A percentile compares a stretch with the other conserved stretches of the same genome.
Conservation (phyloP, 2,329 filamentous ascomycete genomes). For the Aspergillus luchuensis region DNA sequence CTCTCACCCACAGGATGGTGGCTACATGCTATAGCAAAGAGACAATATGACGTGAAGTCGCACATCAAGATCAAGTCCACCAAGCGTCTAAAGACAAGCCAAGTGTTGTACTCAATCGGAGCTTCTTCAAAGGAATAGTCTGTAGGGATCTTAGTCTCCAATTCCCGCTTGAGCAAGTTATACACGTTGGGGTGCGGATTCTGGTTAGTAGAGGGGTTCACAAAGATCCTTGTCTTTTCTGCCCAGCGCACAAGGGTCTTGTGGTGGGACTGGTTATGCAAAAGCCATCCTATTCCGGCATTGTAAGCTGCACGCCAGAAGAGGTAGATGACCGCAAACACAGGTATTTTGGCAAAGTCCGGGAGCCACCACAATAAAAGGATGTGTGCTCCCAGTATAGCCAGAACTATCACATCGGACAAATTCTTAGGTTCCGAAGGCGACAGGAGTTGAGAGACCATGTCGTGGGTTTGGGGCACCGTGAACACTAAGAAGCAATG, state of each 20-base stretch:
- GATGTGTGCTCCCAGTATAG: slow-evolving; percentile 75
- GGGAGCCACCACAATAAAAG: slow-evolving; percentile 74
- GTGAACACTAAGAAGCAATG: slow-evolving; percentile 72
- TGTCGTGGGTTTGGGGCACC: slow-evolving; percentile 94
- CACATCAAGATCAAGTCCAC: slow-evolving; percentile 98
- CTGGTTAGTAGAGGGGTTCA: slow-evolving; percentile 74
- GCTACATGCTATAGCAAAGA: slow-evolving; percentile 89
- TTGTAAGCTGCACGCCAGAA: slow-evolving; percentile 96
- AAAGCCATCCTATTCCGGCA: slow-evolving; percentile 84
- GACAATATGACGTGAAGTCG: slow-evolving; percentile 95
- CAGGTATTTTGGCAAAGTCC: slow-evolving; percentile 65
- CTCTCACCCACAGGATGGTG: slow-evolving; percentile 73
- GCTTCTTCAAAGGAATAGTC: slow-evolving; percentile 94
- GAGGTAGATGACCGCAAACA: slow-evolving; percentile 81
- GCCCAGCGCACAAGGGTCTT: slow-evolving; percentile 85
- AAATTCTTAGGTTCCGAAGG: slow-evolving; percentile 94
- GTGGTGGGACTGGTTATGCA: slow-evolving; percentile 88
- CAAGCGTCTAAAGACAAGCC: slow-evolving; percentile 91
- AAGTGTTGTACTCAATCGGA: slow-evolving; percentile 97
- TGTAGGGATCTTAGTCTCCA: slow-evolving; percentile 90
- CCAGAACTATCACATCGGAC: slow-evolving; percentile 78
- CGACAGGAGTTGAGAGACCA: slow-evolving; percentile 96
- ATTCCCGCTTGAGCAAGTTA: slow-evolving; percentile 78
- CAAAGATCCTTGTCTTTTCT: slow-evolving; percentile 81
- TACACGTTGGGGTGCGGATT: slow-evolving; percentile 84